Evolutionary conservation across 1,284 basidiomycete species (phyloP).

Genomic region (Ceratobasidium sp.): DNA sequence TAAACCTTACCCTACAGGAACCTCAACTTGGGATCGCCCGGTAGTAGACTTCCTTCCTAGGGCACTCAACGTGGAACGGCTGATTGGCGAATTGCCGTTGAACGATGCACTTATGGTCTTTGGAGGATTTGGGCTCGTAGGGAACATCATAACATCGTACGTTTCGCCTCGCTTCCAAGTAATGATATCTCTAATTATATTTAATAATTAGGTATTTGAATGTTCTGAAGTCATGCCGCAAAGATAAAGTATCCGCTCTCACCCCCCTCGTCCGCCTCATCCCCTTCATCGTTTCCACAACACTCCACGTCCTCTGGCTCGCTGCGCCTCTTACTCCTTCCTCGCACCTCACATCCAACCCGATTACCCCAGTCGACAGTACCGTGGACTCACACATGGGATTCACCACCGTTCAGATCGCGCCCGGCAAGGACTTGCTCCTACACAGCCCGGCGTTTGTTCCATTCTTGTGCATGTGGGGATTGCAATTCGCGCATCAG

Average conservation of each 20-base stretch:
- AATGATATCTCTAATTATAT: not conserved
- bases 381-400: conserved; percentile 39
- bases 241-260: conserved; percentile 54
- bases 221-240: conserved; percentile 63
- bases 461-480: conserved; percentile 90
- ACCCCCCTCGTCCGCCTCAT: conserved; percentile 75
- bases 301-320: conserved; percentile 81
- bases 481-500: conserved; percentile 81
- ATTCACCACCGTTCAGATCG: conserved; percentile 38
- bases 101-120: conserved; percentile 91
- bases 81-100: conserved; percentile 63
- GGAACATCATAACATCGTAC: conserved; percentile 80
- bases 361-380: conserved; percentile 51
- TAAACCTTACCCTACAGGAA: conserved; percentile 55
- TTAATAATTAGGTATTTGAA: conserved; percentile 67
- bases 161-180: conserved; percentile 7
- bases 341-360: conserved; percentile 51
- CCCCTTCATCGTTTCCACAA: conserved; percentile 75
- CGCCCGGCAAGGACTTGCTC: conserved; percentile 46
- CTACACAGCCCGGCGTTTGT: conserved; percentile 68
- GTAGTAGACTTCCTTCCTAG: conserved; percentile 58
- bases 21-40: conserved; percentile 78
- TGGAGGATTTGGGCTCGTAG: conserved; percentile 71
- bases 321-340: conserved; percentile 59
- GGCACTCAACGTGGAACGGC: conserved; percentile 26